Percentiles rank a stretch among this genome's conserved stretches.
phyloP scores from a whole-genome alignment of 345 rosid species.

The Populus euphratica region DNA sequence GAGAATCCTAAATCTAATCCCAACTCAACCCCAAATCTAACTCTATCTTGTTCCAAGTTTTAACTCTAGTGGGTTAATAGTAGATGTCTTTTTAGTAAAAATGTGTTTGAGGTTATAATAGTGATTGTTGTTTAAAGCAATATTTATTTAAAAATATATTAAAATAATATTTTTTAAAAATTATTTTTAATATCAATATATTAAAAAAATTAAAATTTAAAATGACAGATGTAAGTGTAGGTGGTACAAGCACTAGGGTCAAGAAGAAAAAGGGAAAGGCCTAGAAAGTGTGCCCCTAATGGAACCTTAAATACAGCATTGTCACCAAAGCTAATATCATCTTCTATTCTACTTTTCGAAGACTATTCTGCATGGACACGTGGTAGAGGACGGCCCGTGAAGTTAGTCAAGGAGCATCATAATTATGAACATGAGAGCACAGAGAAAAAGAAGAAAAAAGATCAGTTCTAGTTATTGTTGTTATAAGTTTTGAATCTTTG shows the following conservation, averaged over 20 bases:
- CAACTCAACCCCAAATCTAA: no score
- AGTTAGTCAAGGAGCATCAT: slow-evolving; percentile 49
- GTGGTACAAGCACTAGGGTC: slow-evolving; percentile 28
- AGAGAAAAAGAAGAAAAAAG: slow-evolving; percentile 37
- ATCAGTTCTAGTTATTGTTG: background rate
- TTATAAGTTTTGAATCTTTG: background rate
- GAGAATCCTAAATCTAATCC: no score
- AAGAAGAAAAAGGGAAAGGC: slow-evolving; percentile 96
- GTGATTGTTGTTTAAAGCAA: no score
- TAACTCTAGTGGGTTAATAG: no score
- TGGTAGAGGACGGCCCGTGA: slow-evolving; percentile 53
- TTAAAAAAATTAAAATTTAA: no score
- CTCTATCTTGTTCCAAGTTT: no score
- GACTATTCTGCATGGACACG: slow-evolving; percentile 50
- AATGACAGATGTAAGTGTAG: background rate
- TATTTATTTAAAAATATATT: no score
- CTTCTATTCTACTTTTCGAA: slow-evolving; percentile 69
- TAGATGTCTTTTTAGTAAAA: no score
- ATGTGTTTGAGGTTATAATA: no score
- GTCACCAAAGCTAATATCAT: slow-evolving; percentile 89
- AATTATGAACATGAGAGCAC: slow-evolving; percentile 46
- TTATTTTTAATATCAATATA: no score
- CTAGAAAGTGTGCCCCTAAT: slow-evolving; percentile 76
- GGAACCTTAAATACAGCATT: slow-evolving; percentile 50
- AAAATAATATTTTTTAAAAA: no score